Evolutionary conservation across 208 protist species (phyloP).

Genomic region (Trypanosoma avium): DNA sequence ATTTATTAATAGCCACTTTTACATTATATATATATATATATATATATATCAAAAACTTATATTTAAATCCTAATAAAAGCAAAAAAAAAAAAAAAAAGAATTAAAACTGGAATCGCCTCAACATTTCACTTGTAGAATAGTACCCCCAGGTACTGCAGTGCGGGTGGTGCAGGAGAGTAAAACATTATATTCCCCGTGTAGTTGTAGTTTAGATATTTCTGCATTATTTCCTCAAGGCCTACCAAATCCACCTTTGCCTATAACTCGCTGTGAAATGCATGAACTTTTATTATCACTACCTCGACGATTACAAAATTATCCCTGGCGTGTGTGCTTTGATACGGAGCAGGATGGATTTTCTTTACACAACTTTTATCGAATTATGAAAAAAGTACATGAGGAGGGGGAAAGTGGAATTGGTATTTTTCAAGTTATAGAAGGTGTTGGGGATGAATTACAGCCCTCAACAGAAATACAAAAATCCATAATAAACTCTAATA

Average conservation of each 20-base stretch:
- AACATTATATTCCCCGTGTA: neutral
- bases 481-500: too few species aligned
- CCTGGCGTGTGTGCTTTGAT: slow-evolving; percentile 58
- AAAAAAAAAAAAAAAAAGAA: slow-evolving; percentile 31
- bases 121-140: neutral
- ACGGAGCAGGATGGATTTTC: slow-evolving; percentile 58
- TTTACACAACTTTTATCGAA: slow-evolving; percentile 49
- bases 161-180: neutral
- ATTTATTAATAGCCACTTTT: too few species aligned
- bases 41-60: slow-evolving; percentile 1
- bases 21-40: slow-evolving; percentile 7
- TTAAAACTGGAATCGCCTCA: neutral
- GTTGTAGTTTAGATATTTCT: slow-evolving; percentile 12
- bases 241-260: slow-evolving; percentile 24
- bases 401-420: slow-evolving; percentile 37
- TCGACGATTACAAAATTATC: slow-evolving; percentile 42
- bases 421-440: slow-evolving; percentile 34
- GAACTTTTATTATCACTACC: slow-evolving; percentile 46
- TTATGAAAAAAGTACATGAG: slow-evolving; percentile 39
- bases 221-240: slow-evolving; percentile 17
- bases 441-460: neutral
- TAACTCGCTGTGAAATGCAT: slow-evolving; percentile 53
- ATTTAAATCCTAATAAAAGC: slow-evolving; percentile 4
- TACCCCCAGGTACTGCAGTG: slow-evolving; percentile 9
- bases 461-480: too few species aligned